phyloP scores from a whole-genome alignment of 2,329 filamentous ascomycete genomes.

The Aureobasidium melanogenum region DNA sequence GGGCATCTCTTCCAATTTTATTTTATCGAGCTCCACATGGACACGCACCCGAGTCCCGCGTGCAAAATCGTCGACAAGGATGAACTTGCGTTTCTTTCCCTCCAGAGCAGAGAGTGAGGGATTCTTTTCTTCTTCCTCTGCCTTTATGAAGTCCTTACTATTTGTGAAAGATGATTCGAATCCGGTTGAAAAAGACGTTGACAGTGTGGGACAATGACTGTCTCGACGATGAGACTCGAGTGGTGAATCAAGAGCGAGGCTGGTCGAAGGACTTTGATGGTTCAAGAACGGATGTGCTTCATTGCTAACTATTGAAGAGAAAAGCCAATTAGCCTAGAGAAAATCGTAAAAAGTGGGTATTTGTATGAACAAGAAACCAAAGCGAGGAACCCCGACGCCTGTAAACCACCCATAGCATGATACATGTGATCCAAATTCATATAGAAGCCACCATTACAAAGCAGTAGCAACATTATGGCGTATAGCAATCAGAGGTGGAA shows the following conservation, averaged over 20 bases:
- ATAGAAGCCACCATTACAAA: not conserved
- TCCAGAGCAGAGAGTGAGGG: slow-evolving; percentile 78
- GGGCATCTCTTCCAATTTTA: slow-evolving; percentile 91
- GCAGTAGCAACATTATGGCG: not conserved
- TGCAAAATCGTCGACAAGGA: slow-evolving; percentile 83
- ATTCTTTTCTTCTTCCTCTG: slow-evolving; percentile 48
- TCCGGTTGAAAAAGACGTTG: slow-evolving; percentile 45
- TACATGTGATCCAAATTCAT: not conserved
- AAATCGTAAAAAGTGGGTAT: slow-evolving; percentile 16
- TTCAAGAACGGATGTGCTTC: slow-evolving; percentile 50
- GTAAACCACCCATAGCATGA: not conserved
- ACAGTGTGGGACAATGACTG: slow-evolving; percentile 65
- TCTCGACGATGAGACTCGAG: slow-evolving; percentile 66
- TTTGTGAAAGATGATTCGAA: slow-evolving; percentile 48
- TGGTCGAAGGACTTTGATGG: slow-evolving; percentile 52
- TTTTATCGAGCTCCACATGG: slow-evolving; percentile 82
- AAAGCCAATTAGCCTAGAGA: slow-evolving; percentile 34
- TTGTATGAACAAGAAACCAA: slow-evolving; percentile 16
- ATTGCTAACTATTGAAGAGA: slow-evolving; percentile 45
- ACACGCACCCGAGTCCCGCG: slow-evolving; percentile 75
- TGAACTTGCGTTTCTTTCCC: slow-evolving; percentile 90
- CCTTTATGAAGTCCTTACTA: slow-evolving; percentile 25
- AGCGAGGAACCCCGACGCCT: not conserved
- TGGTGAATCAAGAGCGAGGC: slow-evolving; percentile 41
- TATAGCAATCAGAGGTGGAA: slow-evolving; percentile 70